These are phyloP conservation scores for Diacronema lutheri DNA, from an alignment of 78 protist genomes.

Conservation along the genomic window DNA sequence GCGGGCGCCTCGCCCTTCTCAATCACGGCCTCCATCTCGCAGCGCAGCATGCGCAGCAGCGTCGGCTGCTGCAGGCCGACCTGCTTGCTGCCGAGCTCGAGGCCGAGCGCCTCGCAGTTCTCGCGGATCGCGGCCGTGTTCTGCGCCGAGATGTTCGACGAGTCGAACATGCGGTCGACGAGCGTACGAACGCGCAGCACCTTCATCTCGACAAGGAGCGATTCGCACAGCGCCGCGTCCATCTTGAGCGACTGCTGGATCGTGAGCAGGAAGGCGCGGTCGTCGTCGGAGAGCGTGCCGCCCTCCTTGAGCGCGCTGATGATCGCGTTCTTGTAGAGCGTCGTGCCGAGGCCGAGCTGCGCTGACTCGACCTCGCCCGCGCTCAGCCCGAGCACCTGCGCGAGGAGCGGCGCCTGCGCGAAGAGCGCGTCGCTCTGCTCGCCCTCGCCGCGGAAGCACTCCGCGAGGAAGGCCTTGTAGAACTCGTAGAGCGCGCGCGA, in stretches of 20 bases:
- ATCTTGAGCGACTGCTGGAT: neutral
- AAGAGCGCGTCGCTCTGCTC: neutral
- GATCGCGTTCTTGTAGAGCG: neutral
- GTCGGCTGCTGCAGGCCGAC: too few species aligned
- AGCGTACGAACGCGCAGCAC: neutral
- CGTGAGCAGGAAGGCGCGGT: neutral
- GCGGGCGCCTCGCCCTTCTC: too few species aligned
- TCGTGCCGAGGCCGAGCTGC: neutral
- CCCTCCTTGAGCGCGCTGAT: neutral
- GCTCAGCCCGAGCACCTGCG: neutral
- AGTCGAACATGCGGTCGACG: neutral
- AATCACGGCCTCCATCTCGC: too few species aligned
- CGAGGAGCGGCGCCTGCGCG: neutral
- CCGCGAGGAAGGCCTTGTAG: neutral
- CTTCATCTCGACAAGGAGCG: neutral
- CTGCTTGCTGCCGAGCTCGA: too few species aligned
- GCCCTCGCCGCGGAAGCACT: neutral
- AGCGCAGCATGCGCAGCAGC: too few species aligned
- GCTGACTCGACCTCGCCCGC: neutral
- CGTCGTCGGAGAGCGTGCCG: neutral
- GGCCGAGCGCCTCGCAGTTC: too few species aligned
- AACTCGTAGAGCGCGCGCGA: neutral
- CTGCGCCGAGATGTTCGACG: neutral
- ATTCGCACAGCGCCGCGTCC: neutral
- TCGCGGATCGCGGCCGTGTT: neutral